These are phyloP conservation scores for Macaranga tanarius DNA, from an alignment of 441 rosid genomes.

Conservation along the genomic window DNA sequence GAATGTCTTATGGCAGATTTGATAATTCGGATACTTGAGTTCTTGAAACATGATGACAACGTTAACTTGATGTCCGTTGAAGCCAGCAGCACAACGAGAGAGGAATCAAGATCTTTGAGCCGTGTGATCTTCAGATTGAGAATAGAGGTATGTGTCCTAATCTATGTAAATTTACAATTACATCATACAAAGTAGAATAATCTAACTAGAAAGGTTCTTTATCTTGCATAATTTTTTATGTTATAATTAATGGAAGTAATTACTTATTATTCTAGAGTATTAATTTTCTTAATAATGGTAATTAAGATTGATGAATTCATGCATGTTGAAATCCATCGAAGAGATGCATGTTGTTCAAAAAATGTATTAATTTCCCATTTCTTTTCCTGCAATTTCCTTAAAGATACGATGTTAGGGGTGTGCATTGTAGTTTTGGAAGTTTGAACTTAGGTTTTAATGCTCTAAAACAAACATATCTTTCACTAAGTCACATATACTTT, in stretches of 20 bases:
- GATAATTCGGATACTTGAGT: constrained; percentile 55
- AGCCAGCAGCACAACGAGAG: constrained; percentile 32
- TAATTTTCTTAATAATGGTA: neutral
- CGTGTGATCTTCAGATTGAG: constrained; percentile 43
- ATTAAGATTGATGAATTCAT: neutral
- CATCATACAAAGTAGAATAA: no score
- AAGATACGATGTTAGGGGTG: no score
- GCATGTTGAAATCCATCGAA: neutral
- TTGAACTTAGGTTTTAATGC: no score
- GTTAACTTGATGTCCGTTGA: constrained; percentile 51
- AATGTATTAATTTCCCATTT: neutral
- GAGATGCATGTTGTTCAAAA: neutral
- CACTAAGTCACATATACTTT: no score
- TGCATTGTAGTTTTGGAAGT: no score
- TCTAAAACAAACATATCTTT: no score
- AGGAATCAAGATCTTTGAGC: constrained; percentile 27
- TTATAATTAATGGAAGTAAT: no score
- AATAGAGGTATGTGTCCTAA: constrained; percentile 45
- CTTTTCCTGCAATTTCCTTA: neutral
- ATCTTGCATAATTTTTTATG: no score
- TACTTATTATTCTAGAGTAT: no score
- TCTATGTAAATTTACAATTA: no score
- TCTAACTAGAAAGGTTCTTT: no score
- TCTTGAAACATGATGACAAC: constrained; percentile 45
- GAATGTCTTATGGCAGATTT: constrained; percentile 36